These are phyloP conservation scores for Naumovozyma castellii DNA, from an alignment of 805 yeast genomes.

Conservation along the genomic window DNA sequence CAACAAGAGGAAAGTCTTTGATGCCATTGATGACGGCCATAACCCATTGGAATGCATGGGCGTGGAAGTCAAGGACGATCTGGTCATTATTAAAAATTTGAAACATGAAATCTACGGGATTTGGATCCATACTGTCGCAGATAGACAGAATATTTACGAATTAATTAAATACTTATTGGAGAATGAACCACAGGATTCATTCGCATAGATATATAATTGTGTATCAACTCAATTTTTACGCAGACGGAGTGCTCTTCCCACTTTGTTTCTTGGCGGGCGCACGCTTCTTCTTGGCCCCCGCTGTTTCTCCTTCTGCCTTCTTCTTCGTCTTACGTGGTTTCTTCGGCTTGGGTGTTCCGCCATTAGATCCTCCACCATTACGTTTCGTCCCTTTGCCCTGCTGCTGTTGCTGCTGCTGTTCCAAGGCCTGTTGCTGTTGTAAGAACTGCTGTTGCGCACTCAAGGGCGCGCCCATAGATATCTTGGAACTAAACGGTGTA, in stretches of 20 bases:
- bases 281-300: constrained; percentile 22
- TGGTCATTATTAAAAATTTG: constrained; percentile 59
- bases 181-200: constrained; percentile 28
- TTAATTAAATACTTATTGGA: constrained; percentile 29
- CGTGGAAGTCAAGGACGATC: constrained; percentile 58
- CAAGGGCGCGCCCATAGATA: constrained; percentile 26
- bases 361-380: constrained; percentile 1
- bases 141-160: constrained; percentile 51
- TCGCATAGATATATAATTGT: constrained; percentile 10
- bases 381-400: constrained; percentile 5
- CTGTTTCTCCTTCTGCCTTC: constrained; percentile 14
- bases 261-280: constrained; percentile 20
- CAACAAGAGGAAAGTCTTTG: constrained; percentile 33
- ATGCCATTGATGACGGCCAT: constrained; percentile 16
- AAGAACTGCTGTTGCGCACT: constrained; percentile 24
- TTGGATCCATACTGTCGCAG: constrained; percentile 66
- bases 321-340: constrained; percentile 27
- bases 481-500: constrained; percentile 24
- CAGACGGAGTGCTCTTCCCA: neutral
- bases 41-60: constrained; percentile 41
- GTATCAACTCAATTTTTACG: too few species aligned
- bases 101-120: constrained; percentile 66
- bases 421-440: constrained; percentile 26
- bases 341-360: constrained; percentile 22
- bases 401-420: constrained; percentile 25